These are phyloP conservation scores for Candida silvicultrix DNA, from an alignment of 805 yeast genomes.

Conservation along the genomic window DNA sequence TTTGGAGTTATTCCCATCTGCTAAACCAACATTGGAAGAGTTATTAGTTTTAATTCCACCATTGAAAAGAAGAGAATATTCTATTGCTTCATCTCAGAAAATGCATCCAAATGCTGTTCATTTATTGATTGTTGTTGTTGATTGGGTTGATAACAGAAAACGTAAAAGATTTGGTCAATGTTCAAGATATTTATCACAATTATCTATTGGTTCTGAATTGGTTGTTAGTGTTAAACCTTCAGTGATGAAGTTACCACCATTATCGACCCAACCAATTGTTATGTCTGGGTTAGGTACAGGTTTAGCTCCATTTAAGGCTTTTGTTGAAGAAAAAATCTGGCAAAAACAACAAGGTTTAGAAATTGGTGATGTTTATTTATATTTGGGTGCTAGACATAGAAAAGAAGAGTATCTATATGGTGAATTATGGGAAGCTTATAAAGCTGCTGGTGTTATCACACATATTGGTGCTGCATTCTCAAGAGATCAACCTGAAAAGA, in stretches of 20 bases:
- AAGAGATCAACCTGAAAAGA: conserved; percentile 92
- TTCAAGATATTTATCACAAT: conserved; percentile 81
- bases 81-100: conserved; percentile 94
- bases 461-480: conserved; percentile 98
- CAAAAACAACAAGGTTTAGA: conserved; percentile 84
- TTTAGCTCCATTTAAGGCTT: conserved; percentile 96
- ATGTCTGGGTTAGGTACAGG: conserved; percentile 99
- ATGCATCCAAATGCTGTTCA: conserved; percentile 90
- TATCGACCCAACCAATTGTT: conserved; percentile 81
- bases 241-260: conserved; percentile 91
- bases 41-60: conserved; percentile 73
- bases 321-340: conserved; percentile 91
- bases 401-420: conserved; percentile 94
- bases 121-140: conserved; percentile 88
- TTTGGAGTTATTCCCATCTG: conserved; percentile 71
- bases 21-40: conserved; percentile 68
- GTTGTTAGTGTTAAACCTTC: conserved; percentile 95
- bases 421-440: conserved; percentile 95
- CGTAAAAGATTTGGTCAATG: conserved; percentile 90
- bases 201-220: conserved; percentile 73
- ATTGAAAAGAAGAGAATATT: conserved; percentile 93
- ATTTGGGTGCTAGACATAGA: conserved; percentile 91
- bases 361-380: conserved; percentile 84
- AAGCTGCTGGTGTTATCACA: conserved; percentile 86
- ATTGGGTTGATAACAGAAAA: conserved; percentile 86